Conservation (phyloP, 2,329 filamentous ascomycete species). For the Periconia digitata region DNA sequence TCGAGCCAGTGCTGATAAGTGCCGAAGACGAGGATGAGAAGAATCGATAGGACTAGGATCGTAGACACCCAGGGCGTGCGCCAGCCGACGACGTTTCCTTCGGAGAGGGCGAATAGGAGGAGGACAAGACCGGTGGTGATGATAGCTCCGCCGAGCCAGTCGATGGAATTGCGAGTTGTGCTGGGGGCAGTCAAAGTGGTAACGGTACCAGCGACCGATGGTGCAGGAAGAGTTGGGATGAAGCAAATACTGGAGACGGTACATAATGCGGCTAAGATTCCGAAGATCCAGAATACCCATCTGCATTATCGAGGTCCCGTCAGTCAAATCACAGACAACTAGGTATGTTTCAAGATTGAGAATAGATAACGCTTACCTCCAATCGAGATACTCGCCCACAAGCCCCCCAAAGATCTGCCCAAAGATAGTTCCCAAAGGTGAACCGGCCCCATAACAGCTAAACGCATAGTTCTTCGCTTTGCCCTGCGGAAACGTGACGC, state of each 20-base stretch:
- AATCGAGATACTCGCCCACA: slow-evolving; percentile 58
- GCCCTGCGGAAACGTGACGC: slow-evolving; percentile 66
- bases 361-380: slow-evolving; percentile 15
- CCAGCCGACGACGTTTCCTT: slow-evolving; percentile 72
- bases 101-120: slow-evolving; percentile 67
- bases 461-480: slow-evolving; percentile 73
- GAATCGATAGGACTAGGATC: slow-evolving; percentile 60
- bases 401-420: slow-evolving; percentile 67
- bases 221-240: slow-evolving; percentile 56
- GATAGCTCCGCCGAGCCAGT: slow-evolving; percentile 67
- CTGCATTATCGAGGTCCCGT: no score
- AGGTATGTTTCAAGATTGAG: no score
- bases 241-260: slow-evolving; percentile 60
- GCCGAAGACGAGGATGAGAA: slow-evolving; percentile 60
- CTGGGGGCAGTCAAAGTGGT: neutral
- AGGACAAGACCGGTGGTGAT: slow-evolving; percentile 64
- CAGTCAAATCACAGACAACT: no score
- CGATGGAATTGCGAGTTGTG: slow-evolving; percentile 41
- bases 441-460: slow-evolving; percentile 54
- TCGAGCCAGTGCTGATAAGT: slow-evolving; percentile 65
- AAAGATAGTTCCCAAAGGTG: slow-evolving; percentile 64
- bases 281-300: slow-evolving; percentile 56
- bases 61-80: slow-evolving; percentile 61
- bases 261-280: slow-evolving; percentile 60
- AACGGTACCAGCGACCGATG: slow-evolving; percentile 17